Conservation (phyloP, 192 early-diverging fungal genomes). For the Pilaira anomala region DNA sequence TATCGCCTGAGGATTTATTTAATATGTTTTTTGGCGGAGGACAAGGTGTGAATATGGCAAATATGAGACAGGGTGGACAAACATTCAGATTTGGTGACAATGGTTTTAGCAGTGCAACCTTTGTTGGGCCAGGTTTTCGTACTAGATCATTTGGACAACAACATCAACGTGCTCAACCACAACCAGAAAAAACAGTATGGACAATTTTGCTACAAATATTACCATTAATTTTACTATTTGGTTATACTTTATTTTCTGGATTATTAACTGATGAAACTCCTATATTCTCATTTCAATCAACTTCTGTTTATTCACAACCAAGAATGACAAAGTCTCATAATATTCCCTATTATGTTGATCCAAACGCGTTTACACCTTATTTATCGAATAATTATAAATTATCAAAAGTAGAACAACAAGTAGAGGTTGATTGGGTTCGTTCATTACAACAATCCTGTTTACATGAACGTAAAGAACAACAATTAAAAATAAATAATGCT, state of each 20-base stretch:
- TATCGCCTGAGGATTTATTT: constrained; percentile 92
- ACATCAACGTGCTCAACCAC: constrained; percentile 45
- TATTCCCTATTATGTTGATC: constrained; percentile 83
- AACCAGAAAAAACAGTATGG: constrained; percentile 37
- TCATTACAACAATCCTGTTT: constrained; percentile 63
- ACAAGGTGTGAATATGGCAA: constrained; percentile 37
- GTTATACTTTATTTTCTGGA: constrained; percentile 69
- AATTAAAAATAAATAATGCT: constrained; percentile 50
- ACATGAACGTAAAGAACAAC: constrained; percentile 59
- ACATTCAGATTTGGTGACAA: constrained; percentile 42
- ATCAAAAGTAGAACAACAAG: constrained; percentile 63
- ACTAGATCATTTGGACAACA: constrained; percentile 26
- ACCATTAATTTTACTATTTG: constrained; percentile 72
- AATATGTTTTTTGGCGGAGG: constrained; percentile 93
- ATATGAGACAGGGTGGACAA: constrained; percentile 32
- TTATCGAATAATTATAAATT: constrained; percentile 48
- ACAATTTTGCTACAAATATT: constrained; percentile 69
- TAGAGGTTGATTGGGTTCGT: constrained; percentile 69
- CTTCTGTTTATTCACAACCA: constrained; percentile 43
- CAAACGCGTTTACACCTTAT: constrained; percentile 35
- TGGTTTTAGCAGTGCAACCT: constrained; percentile 44
- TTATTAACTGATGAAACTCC: constrained; percentile 53
- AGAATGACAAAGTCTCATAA: constrained; percentile 57
- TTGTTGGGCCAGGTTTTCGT: constrained; percentile 60
- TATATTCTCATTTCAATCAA: constrained; percentile 61